Conservation (phyloP, 164 flowering plant genomes). For the Chloranthus sessilifolius region DNA sequence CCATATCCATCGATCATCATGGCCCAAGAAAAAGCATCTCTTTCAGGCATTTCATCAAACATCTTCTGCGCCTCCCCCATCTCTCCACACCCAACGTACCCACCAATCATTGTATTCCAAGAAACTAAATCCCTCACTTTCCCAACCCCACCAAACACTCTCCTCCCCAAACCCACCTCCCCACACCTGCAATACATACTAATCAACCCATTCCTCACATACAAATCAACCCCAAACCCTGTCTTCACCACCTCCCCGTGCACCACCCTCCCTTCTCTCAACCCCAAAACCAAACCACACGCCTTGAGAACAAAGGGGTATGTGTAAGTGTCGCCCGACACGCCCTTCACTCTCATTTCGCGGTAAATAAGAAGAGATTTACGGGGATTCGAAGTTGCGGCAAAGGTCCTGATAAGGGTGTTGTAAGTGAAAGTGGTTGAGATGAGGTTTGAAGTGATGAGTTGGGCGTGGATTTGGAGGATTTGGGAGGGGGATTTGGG, state of each 20-base stretch:
- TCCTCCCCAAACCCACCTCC: conserved; percentile 15
- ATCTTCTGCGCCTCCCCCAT: conserved; percentile 27
- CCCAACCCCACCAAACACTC: conserved; percentile 28
- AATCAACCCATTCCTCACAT: conserved; percentile 35
- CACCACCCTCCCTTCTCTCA: conserved; percentile 23
- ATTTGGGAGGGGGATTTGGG: conserved; percentile 22
- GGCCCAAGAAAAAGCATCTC: conserved; percentile 36
- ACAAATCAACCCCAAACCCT: conserved; percentile 27
- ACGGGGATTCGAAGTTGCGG: conserved; percentile 17
- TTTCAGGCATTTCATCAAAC: conserved; percentile 40
- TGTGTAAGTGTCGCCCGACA: conserved; percentile 26
- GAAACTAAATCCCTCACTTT: conserved; percentile 33
- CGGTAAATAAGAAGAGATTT: conserved; percentile 18
- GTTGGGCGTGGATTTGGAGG: conserved; percentile 35
- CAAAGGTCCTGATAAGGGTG: conserved; percentile 28
- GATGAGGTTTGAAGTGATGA: conserved; percentile 21
- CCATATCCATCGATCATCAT: conserved; percentile 48
- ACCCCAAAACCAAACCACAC: conserved; percentile 23
- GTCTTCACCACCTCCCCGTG: conserved; percentile 35
- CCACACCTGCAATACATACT: conserved; percentile 36
- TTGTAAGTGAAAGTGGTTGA: conserved; percentile 30
- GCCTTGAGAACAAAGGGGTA: conserved; percentile 38
- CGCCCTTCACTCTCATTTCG: conserved; percentile 16
- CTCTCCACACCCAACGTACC: conserved; percentile 23
- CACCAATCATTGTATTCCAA: conserved; percentile 34